These are phyloP conservation scores for Phytophthora quininea DNA, from an alignment of 352 stramenopile genomes.

Conservation along the genomic window DNA sequence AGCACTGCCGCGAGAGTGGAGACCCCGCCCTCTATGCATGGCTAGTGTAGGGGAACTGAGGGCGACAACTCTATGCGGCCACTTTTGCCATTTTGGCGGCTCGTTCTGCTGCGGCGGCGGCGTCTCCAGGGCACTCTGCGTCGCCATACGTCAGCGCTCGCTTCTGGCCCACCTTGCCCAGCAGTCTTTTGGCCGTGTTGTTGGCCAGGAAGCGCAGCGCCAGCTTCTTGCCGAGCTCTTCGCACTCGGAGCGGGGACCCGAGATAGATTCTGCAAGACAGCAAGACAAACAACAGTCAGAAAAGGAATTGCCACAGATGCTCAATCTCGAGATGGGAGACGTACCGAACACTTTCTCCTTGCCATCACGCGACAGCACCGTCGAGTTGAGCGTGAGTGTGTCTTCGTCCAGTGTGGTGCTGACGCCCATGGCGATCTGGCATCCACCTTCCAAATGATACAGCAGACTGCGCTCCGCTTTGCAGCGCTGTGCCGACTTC, in stretches of 20 bases:
- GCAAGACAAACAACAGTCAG: not conserved
- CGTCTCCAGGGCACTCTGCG: constrained; percentile 70
- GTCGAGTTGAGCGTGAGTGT: constrained; percentile 72
- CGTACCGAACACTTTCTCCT: constrained; percentile 57
- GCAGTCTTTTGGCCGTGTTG: constrained; percentile 48
- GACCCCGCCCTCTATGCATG: constrained; percentile 17
- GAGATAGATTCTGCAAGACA: constrained; percentile 47
- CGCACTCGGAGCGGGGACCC: constrained; percentile 57
- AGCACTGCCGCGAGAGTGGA: not conserved
- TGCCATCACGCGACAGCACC: constrained; percentile 78
- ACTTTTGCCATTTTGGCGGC: constrained; percentile 31
- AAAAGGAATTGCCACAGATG: not conserved
- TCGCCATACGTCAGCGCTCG: constrained; percentile 82
- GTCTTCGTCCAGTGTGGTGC: constrained; percentile 66
- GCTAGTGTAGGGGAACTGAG: not conserved
- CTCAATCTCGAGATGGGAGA: not conserved
- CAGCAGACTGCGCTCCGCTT: constrained; percentile 82
- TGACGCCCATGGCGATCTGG: constrained; percentile 88
- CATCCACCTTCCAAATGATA: constrained; percentile 86
- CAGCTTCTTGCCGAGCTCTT: constrained; percentile 70
- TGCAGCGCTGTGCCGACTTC: constrained; percentile 78
- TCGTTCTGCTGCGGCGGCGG: constrained; percentile 54
- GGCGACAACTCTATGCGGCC: constrained; percentile 20
- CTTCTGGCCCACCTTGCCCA: constrained; percentile 73
- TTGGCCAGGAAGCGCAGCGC: constrained; percentile 67